Evolutionary conservation across 148 eudicot genomes (phyloP).

Genomic region (Agrostemma githago): DNA sequence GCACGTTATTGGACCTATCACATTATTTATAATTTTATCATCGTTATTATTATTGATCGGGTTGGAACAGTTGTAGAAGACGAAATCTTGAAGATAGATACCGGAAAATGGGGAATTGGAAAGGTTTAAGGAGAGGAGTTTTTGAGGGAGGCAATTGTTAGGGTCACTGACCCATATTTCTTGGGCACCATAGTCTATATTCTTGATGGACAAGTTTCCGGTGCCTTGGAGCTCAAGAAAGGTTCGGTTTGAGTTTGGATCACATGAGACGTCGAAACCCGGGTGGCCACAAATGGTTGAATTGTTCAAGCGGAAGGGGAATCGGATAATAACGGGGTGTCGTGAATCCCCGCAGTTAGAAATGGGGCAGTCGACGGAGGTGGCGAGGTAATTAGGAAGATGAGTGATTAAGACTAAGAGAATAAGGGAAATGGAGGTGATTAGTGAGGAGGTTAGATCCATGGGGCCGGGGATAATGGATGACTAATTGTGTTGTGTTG

Average conservation of each 20-base stretch:
- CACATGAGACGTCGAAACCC: constrained; percentile 28
- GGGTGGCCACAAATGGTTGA: constrained; percentile 22
- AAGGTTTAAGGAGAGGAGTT: constrained; percentile 21
- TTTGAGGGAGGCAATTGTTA: constrained; percentile 27
- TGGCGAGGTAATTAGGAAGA: neutral
- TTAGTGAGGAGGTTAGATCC: constrained; percentile 7
- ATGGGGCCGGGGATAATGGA: too few species aligned
- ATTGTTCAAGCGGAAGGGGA: constrained; percentile 18
- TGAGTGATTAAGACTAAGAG: neutral
- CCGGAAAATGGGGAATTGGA: constrained; percentile 16
- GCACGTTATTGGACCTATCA: constrained; percentile 33
- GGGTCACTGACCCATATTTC: constrained; percentile 28
- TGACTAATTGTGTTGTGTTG: neutral
- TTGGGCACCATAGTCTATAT: constrained; percentile 27
- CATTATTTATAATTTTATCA: neutral
- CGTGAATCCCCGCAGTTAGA: neutral
- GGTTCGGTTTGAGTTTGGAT: neutral
- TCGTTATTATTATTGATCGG: neutral
- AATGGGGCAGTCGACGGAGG: neutral
- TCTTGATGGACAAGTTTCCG: constrained; percentile 20
- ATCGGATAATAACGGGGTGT: constrained; percentile 14
- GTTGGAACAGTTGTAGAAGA: constrained; percentile 29
- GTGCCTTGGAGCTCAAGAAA: constrained; percentile 14
- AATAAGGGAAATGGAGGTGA: constrained; percentile 1
- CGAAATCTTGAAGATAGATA: constrained; percentile 13